These are phyloP conservation scores for Blastomyces parvus DNA, from an alignment of 2,329 filamentous ascomycete genomes.

Conservation along the genomic window DNA sequence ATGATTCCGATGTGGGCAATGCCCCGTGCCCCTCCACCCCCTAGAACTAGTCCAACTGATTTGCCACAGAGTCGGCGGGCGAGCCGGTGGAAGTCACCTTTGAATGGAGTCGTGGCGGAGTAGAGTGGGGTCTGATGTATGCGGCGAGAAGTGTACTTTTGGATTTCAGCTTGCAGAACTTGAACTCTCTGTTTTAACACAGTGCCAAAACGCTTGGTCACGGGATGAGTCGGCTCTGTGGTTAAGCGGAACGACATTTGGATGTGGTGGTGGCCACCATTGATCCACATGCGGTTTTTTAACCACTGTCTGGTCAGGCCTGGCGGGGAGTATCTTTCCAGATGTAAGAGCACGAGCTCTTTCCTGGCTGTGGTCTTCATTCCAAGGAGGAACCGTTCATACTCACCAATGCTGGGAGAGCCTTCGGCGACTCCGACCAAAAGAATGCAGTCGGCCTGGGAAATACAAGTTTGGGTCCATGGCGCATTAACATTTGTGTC, in stretches of 20 bases:
- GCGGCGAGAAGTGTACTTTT: conserved; percentile 92
- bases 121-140: conserved; percentile 84
- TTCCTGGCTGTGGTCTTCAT: conserved; percentile 97
- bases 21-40: conserved; percentile 84
- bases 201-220: conserved; percentile 68
- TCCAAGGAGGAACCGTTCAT: conserved; percentile 88
- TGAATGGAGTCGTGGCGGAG: conserved; percentile 82
- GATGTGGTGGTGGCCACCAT: conserved; percentile 92
- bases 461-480: conserved; percentile 97
- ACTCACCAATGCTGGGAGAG: conserved; percentile 85
- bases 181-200: conserved; percentile 88
- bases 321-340: conserved; percentile 75
- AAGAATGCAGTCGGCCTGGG: conserved; percentile 91
- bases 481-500: conserved; percentile 95
- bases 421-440: conserved; percentile 85
- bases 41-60: conserved; percentile 86
- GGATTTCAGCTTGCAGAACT: conserved; percentile 89
- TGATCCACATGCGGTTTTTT: conserved; percentile 91
- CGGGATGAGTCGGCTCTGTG: conserved; percentile 64
- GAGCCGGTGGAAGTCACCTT: conserved; percentile 91
- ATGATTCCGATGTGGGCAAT: conserved; percentile 93
- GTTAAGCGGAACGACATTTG: conserved; percentile 84
- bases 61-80: conserved; percentile 85
- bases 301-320: conserved; percentile 85
- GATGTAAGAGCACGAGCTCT: conserved; percentile 78